Conservation (phyloP, 805 yeast genomes). For the Saccharomycopsis malanga region DNA sequence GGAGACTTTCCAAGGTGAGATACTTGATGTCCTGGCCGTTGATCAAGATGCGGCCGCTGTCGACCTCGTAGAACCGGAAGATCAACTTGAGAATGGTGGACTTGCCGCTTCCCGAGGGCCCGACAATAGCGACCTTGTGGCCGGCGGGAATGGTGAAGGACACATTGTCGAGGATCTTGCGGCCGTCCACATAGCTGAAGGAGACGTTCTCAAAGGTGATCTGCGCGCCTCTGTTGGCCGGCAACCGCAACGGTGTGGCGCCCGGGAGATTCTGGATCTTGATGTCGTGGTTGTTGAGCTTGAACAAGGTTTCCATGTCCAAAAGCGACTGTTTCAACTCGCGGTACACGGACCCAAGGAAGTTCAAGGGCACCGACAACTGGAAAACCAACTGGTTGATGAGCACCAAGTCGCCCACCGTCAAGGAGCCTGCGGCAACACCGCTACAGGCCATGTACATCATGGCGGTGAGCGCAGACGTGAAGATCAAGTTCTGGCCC, state of each 20-base stretch:
- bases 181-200: conserved; percentile 83
- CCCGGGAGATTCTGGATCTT: conserved; percentile 52
- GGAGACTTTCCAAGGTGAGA: conserved; percentile 66
- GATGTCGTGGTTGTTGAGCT: conserved; percentile 69
- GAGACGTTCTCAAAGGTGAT: conserved; percentile 85
- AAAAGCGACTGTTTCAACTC: conserved; percentile 87
- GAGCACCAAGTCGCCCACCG: conserved; percentile 91
- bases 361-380: conserved; percentile 88
- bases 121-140: conserved; percentile 85
- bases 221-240: conserved; percentile 50
- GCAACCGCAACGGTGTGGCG: conserved; percentile 49
- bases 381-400: conserved; percentile 96
- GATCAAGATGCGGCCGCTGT: conserved; percentile 65
- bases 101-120: conserved; percentile 95
- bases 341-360: conserved; percentile 90
- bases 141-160: conserved; percentile 87
- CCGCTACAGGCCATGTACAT: conserved; percentile 98
- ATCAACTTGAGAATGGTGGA: conserved; percentile 79
- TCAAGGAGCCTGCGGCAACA: conserved; percentile 70
- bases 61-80: conserved; percentile 85
- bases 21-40: conserved; percentile 85
- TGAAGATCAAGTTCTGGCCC: conserved; percentile 75
- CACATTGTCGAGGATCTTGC: conserved; percentile 78
- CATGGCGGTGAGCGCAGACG: conserved; percentile 88
- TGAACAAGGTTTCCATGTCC: conserved; percentile 94